Conservation (phyloP, 2,329 filamentous ascomycete species). For the Oidium heveae region DNA sequence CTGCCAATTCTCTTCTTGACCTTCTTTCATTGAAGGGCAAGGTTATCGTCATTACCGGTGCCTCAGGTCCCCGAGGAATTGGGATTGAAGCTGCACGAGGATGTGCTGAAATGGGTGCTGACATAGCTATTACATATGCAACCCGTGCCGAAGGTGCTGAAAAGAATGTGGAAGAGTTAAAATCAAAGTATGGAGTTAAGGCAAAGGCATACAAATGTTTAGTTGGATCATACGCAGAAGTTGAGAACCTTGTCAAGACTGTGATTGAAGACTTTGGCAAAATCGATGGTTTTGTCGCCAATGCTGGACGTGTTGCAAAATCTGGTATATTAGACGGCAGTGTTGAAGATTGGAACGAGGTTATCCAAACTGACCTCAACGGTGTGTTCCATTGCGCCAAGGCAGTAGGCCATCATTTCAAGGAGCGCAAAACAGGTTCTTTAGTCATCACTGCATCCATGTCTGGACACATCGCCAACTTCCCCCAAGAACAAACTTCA, state of each 20-base stretch:
- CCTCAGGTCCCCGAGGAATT: slow-evolving; percentile 38
- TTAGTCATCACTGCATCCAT: slow-evolving; percentile 43
- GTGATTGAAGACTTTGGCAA: slow-evolving; percentile 45
- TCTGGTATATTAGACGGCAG: slow-evolving; percentile 40
- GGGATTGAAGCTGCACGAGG: slow-evolving; percentile 40
- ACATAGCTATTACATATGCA: slow-evolving; percentile 41
- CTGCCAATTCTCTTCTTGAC: slow-evolving; percentile 30
- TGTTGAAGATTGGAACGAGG: slow-evolving; percentile 37
- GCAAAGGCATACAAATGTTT: slow-evolving; percentile 42
- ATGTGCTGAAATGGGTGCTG: slow-evolving; percentile 19
- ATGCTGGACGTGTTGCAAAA: slow-evolving; percentile 46
- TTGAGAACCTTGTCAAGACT: slow-evolving; percentile 26
- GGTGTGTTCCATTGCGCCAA: slow-evolving; percentile 42
- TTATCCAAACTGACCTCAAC: slow-evolving; percentile 40
- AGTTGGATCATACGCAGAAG: slow-evolving; percentile 26
- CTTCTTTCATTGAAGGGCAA: slow-evolving; percentile 35
- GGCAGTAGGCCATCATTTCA: slow-evolving; percentile 41
- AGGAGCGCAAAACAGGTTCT: slow-evolving; percentile 34
- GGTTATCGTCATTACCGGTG: slow-evolving; percentile 37
- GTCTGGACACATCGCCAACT: slow-evolving; percentile 28
- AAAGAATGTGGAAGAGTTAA: slow-evolving; percentile 38
- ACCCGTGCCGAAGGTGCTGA: slow-evolving; percentile 34
- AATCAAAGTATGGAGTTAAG: slow-evolving; percentile 35
- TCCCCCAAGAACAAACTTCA: slow-evolving; percentile 37
- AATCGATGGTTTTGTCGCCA: slow-evolving; percentile 42